Percentiles rank a stretch among this genome's conserved stretches.
These are phyloP conservation scores for Vigna hirtella DNA, from an alignment of 306 rosid genomes.

Conservation along the genomic window DNA sequence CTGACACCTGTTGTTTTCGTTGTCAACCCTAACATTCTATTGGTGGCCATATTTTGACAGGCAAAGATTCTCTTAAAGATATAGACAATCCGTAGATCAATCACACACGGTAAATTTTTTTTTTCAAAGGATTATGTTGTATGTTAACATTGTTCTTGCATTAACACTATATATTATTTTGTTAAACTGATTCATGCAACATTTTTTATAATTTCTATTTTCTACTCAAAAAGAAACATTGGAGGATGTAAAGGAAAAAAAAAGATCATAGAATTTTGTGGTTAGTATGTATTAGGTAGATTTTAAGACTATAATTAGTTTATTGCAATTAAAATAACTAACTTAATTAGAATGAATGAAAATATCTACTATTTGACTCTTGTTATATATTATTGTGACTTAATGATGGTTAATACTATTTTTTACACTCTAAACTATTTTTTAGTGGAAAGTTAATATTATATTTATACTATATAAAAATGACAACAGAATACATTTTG, in stretches of 20 bases:
- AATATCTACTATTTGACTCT: no score
- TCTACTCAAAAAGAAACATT: not conserved
- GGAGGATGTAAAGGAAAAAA: no score
- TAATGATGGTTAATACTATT: no score
- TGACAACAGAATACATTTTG: not conserved
- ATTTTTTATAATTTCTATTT: slow-evolving; percentile 6
- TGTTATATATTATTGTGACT: no score
- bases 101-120: slow-evolving; percentile 45
- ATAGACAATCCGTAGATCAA: slow-evolving; percentile 63
- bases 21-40: slow-evolving; percentile 62
- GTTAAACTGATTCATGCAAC: not conserved
- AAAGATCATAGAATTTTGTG: not conserved
- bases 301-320: not conserved
- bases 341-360: not conserved
- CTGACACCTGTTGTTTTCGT: slow-evolving; percentile 56
- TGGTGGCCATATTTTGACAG: slow-evolving; percentile 71
- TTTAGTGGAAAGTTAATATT: no score
- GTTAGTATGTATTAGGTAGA: not conserved
- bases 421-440: not conserved
- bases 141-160: slow-evolving; percentile 23
- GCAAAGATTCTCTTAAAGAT: slow-evolving; percentile 65
- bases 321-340: no score
- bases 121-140: slow-evolving; percentile 2
- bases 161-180: not conserved
- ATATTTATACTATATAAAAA: no score